Evolutionary conservation across 768 basidiomycete species (phyloP), one percentile per base, ranked within the genome.

Genomic region (Xerocomellus chrysenteron): DNA sequence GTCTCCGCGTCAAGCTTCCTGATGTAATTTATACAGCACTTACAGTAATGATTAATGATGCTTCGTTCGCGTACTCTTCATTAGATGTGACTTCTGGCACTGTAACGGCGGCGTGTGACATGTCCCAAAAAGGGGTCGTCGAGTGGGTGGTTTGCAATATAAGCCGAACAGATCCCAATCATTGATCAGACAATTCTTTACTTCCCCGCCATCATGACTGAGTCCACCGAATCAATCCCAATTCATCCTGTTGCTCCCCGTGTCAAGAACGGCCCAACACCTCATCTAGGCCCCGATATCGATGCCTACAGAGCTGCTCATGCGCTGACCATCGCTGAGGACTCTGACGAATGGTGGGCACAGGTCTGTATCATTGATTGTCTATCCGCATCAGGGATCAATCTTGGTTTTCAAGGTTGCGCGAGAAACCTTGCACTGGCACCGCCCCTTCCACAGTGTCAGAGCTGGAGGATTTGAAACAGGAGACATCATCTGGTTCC

Each of bases 401-500:
- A 57, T 39, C 9, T 14, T 12, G 2, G 9, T 17, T 16, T 54
- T 17, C 17, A 53, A 90, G 86, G 74, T 79, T 62, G 95, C 96
- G 1, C 78, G 80, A 56, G 84, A 93, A 56, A 84, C 82, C 39
- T 75, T 97, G 33, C 78, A 92, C 74, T 94, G 93, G 94, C 85
- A 94, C 71, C 82, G 87, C 33, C 92, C 91, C 12, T 98, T 97
- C 82, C 79, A 85, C 58, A 94, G 86, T 26, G 93, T 98, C 56
- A 78, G 88, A 65, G 77, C 89, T 5, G 96, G 96, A 43, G 77
- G 80, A 8, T 98, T 98, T 66, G 80, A 82, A 66, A 83, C 81
- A 2, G 96, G 95, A 30, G 92, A 97, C 69, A 86, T 96, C 56
- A 82, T 82, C 59, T 98, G 96, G 96, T 98, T 98, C 82, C 93